Base-by-base conservation (phyloP, 306 rosid species). In the Vigna reflexopilosa region DNA sequence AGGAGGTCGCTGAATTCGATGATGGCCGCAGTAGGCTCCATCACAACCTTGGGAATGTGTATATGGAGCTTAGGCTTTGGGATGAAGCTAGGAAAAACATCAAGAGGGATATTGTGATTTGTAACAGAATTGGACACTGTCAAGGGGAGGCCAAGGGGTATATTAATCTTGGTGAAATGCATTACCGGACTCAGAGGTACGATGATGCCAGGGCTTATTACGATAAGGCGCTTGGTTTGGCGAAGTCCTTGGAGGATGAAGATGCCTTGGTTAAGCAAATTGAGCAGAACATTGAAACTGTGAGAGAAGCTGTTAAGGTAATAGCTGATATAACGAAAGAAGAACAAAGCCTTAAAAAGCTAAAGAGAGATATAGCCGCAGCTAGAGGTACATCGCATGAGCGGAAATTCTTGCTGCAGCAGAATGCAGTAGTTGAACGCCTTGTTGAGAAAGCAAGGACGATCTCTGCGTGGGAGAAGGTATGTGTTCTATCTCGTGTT, bases 141-240 rank as follows among this genome's bases (percentile, higher is more conserved):
- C 93, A 91, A 87, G 98, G 97, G 70, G 98, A 91, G 81, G 98
- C 98, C 5, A 95, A 92, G 84, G 98, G 98, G 34, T 95, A 86
- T 54, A 86, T 89, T 36, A 95, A 92, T 85, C 90, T 90, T 14
- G 98, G 93, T 49, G 92, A 92, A 76, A 66, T 91, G 83, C 88
- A 89, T 88, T 87, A 87, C 78, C 88, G 87, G 89, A 85, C 75
- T 67, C 97, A 89, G 80, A 92, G 80, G 86, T 95, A 89, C 47
- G 91, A 91, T 20, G 93, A 91, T 8, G 97, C 96, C 2, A 67
- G 42, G 49, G 74, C 69, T 67, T 92, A 75, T 85, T 95, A 92
- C 26, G 72, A 84, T 58, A 92, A 79, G 77, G 93, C 97, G 3
- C 90, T 75, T 80, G 52, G 54, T 75, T 85, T 88, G 68, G 97